Evolutionary conservation across 768 basidiomycete genomes (phyloP).

Genomic region (Strobilomyces confusus): DNA sequence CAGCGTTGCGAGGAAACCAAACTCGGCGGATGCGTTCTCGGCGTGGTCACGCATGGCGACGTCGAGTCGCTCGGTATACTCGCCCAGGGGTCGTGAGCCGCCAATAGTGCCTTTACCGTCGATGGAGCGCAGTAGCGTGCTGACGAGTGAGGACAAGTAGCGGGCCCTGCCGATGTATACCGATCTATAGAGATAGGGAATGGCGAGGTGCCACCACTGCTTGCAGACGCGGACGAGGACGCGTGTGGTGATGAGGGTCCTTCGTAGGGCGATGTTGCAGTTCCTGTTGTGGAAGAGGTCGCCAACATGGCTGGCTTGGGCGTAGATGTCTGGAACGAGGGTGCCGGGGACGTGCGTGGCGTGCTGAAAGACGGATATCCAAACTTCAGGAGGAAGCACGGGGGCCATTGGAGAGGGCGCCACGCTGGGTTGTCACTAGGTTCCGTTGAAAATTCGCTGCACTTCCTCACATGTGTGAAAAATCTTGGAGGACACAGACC

Average conservation of each 20-base stretch:
- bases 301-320: slow-evolving; percentile 9
- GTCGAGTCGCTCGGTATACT: slow-evolving; percentile 24
- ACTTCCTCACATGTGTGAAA: too few relatives aligned
- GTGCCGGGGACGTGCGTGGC: slow-evolving; percentile 19
- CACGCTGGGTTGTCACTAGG: too few relatives aligned
- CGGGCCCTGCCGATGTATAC: slow-evolving; percentile 19
- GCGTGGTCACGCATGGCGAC: slow-evolving; percentile 19
- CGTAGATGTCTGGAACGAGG: slow-evolving; percentile 23
- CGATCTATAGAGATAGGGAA: slow-evolving; percentile 22
- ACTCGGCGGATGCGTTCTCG: not conserved
- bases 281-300: not conserved
- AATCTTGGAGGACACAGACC: too few relatives aligned
- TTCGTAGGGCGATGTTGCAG: slow-evolving; percentile 8
- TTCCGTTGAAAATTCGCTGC: too few relatives aligned
- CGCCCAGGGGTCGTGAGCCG: slow-evolving; percentile 15
- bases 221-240: slow-evolving; percentile 28
- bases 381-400: slow-evolving; percentile 17
- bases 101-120: slow-evolving; percentile 8
- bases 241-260: slow-evolving; percentile 23
- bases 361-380: slow-evolving; percentile 21
- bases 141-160: slow-evolving; percentile 17
- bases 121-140: slow-evolving; percentile 10
- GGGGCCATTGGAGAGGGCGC: too few relatives aligned
- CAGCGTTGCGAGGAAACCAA: slow-evolving; percentile 5
- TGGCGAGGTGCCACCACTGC: slow-evolving; percentile 27